Base-by-base conservation (phyloP, 768 basidiomycete species). In the Exsudoporus frostii region DNA sequence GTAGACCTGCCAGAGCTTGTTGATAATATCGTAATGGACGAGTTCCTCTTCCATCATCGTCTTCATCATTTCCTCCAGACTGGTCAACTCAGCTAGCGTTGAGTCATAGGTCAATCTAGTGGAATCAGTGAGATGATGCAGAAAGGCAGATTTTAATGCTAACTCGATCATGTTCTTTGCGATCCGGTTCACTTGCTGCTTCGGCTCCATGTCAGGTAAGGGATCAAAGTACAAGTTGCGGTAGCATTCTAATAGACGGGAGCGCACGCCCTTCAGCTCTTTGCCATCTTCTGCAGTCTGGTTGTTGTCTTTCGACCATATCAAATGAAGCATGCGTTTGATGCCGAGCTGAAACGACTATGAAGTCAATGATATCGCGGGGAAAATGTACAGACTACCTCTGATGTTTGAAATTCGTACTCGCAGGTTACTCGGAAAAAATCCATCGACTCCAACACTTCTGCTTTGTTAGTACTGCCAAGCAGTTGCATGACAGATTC, bases 81-180 rank as follows among this genome's bases (percentile, higher is more conserved):
- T 95, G 1, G 95, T 99, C 38, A 99, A 74, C 67, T 98, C 95
- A 1, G 97, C 97, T 25, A 99, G 77, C 0, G 93, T 95, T 1
- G 96, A 90, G 15, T 88, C 84, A 64, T 92, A 95, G 0, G 97
- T 98, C 38, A 88, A 77, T 67, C 96, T 98, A 36, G 47, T 9
- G 4, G 19, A 50, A 36, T 48, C 54, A 37, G 40, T 32, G 41
- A 29, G 53, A 25, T 37, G 45, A 37, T 4, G 36, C 11, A 37
- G 10, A 29, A 39, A 41, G 27, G 14, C 4, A 30, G 7, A 32
- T 7, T 4, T 25, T 1, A 29, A 33, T 24, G 71, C 85, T 30
- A 50, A 97, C 97, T 97, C 91, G 43, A 99, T 91, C 83, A 99
- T 90, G 66, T 98, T 97, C 75, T 92, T 95, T 7, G 96, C 83